These are phyloP conservation scores for Porcisia hertigi DNA, from an alignment of 208 protist species.

Conservation along the genomic window DNA sequence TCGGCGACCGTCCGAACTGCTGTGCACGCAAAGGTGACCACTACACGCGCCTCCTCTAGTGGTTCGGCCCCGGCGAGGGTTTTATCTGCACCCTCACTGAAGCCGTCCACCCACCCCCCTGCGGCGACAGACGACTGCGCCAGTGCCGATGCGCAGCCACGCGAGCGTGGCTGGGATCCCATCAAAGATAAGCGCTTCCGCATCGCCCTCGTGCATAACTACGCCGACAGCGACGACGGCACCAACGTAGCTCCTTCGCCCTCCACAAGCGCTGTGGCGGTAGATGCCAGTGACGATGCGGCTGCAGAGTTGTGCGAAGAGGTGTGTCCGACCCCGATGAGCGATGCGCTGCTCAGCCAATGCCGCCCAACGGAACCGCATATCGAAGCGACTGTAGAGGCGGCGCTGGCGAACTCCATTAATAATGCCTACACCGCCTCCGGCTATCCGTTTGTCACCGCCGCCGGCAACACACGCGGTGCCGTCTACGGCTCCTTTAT, in stretches of 20 bases:
- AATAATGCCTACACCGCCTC: slow-evolving; percentile 73
- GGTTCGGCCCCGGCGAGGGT: no score
- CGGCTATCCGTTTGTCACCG: slow-evolving; percentile 68
- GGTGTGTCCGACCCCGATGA: slow-evolving; percentile 16
- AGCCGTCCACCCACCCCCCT: not conserved
- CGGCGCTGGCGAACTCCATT: slow-evolving; percentile 69
- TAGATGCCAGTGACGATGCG: slow-evolving; percentile 16
- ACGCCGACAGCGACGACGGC: slow-evolving; percentile 10
- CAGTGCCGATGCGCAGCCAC: slow-evolving; percentile 4
- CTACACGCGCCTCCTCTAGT: no score
- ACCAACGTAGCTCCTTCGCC: not conserved
- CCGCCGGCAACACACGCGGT: slow-evolving; percentile 32
- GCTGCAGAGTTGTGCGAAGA: not conserved
- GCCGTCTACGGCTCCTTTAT: slow-evolving; percentile 74
- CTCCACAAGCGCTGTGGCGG: slow-evolving; percentile 11
- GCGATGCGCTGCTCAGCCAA: slow-evolving; percentile 28
- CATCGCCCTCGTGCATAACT: slow-evolving; percentile 35
- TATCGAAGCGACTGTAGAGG: slow-evolving; percentile 47
- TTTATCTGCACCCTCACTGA: no score
- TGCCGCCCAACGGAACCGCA: slow-evolving; percentile 34
- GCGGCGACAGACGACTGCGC: not conserved
- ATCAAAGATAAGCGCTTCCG: slow-evolving; percentile 44
- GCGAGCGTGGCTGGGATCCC: slow-evolving; percentile 36
- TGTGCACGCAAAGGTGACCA: not conserved
- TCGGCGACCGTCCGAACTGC: not conserved